Percentiles rank a stretch among this genome's conserved stretches.
These are phyloP conservation scores for Sarcodon sp. DNA, from an alignment of 768 basidiomycete genomes.

Conservation along the genomic window DNA sequence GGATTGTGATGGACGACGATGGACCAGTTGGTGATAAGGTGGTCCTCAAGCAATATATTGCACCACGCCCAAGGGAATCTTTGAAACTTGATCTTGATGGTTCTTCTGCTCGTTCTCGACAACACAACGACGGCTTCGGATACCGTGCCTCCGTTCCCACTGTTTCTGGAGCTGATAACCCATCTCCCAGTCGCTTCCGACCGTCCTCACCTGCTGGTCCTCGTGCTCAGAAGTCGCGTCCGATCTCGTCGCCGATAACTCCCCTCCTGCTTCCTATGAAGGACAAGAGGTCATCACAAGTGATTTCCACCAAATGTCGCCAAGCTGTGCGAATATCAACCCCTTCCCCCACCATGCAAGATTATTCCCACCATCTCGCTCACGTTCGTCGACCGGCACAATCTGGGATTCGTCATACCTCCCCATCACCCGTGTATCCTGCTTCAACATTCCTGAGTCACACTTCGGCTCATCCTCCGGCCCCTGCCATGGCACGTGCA, in stretches of 20 bases:
- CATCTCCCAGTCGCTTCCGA: slow-evolving; percentile 21
- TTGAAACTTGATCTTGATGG: slow-evolving; percentile 7
- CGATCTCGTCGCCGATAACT: slow-evolving; percentile 5
- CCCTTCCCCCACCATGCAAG: too few species aligned
- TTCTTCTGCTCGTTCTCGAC: slow-evolving; percentile 4
- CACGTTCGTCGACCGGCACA: too few species aligned
- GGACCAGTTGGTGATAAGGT: slow-evolving; percentile 11
- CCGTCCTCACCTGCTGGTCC: slow-evolving; percentile 40
- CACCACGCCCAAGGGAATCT: slow-evolving; percentile 22
- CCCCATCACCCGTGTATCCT: too few species aligned
- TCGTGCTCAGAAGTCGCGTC: slow-evolving; percentile 20
- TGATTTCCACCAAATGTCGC: too few species aligned
- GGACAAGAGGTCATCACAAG: too few species aligned
- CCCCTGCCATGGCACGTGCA: too few species aligned
- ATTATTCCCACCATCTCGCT: too few species aligned
- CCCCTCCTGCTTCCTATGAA: slow-evolving; percentile 1
- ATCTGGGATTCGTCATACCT: too few species aligned
- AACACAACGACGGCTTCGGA: background rate
- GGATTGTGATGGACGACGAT: slow-evolving; percentile 27
- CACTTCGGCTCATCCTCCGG: too few species aligned
- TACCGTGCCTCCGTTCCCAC: slow-evolving; percentile 3
- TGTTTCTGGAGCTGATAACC: slow-evolving; percentile 8
- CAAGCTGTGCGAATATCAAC: too few species aligned
- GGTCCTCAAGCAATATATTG: slow-evolving; percentile 28
- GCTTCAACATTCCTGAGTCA: too few species aligned